These are phyloP conservation scores for Trichoderma sp. DNA, from an alignment of 2,329 filamentous ascomycete genomes.

Conservation along the genomic window DNA sequence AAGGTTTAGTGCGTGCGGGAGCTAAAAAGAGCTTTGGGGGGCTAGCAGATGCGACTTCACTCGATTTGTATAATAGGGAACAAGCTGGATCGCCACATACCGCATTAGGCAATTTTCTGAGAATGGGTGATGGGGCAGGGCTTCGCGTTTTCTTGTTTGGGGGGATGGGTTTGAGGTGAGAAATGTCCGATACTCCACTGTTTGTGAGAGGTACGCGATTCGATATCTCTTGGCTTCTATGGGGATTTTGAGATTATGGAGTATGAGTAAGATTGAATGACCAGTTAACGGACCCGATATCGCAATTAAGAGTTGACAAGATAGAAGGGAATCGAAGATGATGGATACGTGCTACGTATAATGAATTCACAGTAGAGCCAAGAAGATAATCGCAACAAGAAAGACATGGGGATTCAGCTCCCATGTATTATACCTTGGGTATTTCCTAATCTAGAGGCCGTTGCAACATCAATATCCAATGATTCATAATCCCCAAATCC, in stretches of 20 bases:
- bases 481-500: not conserved
- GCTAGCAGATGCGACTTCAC: not conserved
- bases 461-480: not conserved
- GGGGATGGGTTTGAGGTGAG: not conserved
- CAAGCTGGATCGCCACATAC: not conserved
- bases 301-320: not conserved
- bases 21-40: not conserved
- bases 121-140: not conserved
- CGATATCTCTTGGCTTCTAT: not conserved
- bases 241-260: not conserved
- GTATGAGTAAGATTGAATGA: not conserved
- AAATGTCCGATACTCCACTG: not conserved
- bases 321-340: not conserved
- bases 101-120: conserved; percentile 1
- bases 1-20: not conserved
- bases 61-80: not conserved
- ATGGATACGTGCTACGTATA: not conserved
- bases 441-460: not conserved
- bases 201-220: not conserved
- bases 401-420: not conserved
- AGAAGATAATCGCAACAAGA: not conserved
- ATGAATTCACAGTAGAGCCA: not conserved
- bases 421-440: not conserved
- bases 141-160: not conserved
- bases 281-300: not conserved